phyloP scores from a whole-genome alignment of 2,329 filamentous ascomycete species.

The Beauveria brongniartii region DNA sequence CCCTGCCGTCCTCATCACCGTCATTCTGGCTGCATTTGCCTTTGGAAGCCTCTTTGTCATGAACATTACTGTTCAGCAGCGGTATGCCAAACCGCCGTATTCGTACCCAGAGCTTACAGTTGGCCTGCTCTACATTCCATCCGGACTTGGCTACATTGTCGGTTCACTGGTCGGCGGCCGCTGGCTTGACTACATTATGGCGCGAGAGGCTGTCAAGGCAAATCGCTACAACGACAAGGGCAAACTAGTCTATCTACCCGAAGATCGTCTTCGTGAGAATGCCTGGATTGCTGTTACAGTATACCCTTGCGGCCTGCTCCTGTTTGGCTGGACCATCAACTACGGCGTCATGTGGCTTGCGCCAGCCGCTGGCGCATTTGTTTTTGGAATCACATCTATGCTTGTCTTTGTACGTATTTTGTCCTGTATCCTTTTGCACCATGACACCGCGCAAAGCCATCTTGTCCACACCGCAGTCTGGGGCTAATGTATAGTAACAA shows the following conservation, averaged over 20 bases:
- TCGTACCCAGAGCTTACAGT: constrained; percentile 59
- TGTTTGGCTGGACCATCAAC: constrained; percentile 68
- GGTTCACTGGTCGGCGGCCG: constrained; percentile 61
- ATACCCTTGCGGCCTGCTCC: constrained; percentile 62
- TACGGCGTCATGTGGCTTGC: constrained; percentile 59
- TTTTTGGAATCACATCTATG: constrained; percentile 69
- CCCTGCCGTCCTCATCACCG: constrained; percentile 63
- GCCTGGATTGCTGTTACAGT: constrained; percentile 65
- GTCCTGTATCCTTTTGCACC: not conserved
- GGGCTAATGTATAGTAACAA: too few relatives aligned
- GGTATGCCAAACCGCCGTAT: constrained; percentile 61
- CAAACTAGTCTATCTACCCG: constrained; percentile 59
- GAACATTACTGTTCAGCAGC: constrained; percentile 68
- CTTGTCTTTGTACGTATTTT: constrained; percentile 54
- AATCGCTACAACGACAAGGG: constrained; percentile 60
- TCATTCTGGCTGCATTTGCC: constrained; percentile 65
- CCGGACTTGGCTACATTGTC: constrained; percentile 63
- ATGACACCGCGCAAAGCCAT: too few relatives aligned
- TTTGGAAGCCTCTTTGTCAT: constrained; percentile 70
- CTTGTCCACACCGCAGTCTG: too few relatives aligned
- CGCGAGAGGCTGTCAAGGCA: constrained; percentile 61
- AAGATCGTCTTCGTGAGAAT: constrained; percentile 78
- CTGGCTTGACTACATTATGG: constrained; percentile 79
- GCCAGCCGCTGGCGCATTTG: constrained; percentile 57
- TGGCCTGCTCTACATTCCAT: constrained; percentile 70